Evolutionary conservation across 148 eudicot genomes (phyloP), one percentile per base, ranked within the genome.

Genomic region (Limonium bicolor): DNA sequence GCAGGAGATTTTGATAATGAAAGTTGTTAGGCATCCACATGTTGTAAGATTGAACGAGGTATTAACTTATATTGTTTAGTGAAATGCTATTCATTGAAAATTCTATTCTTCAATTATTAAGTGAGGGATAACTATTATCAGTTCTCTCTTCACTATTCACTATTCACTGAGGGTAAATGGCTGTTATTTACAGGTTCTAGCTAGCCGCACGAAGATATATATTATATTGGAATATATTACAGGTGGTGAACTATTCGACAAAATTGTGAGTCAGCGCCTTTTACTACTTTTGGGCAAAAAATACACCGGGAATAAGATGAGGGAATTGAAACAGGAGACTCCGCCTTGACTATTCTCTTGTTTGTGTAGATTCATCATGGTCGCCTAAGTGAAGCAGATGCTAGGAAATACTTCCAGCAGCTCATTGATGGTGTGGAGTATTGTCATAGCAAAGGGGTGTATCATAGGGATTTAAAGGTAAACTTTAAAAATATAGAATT

Each of bases 221-320:
- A 90, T 90, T 55, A 81, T 90, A 59, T 55, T 90, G 76, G 99
- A 90, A 62, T 90, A 73, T 59, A 76, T 90, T 27, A 90, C 99
- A 7, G 99, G 99, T 34, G 99, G 99, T n/a, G 99, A 90, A 73
- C 64, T 90, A 58, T 90, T 90, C 65, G 99, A 90, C 62, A 85
- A 81, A 64, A 90, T 90, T 36, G 99, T 85, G 56, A 85, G 95
- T 77, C 17, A 38, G 18, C 6, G 21, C 18, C 10, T 42, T 41
- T 17, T 3, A 27, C 8, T 20, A 13, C 13, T 6, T 28, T 32
- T 32, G 43, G 20, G 23, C n/a, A n/a, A n/a, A n/a, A n/a, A n/a
- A 27, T 10, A 30, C 36, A 46, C 37, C 23, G 32, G 6, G 16
- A 30, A 30, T 1, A 22, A 12, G 4, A n/a, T 8, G 43, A 5